A percentile compares a stretch with the other conserved stretches of the same genome.
These are phyloP conservation scores for Coleophoma cylindrospora DNA, from an alignment of 2,329 filamentous ascomycete genomes.

Conservation along the genomic window DNA sequence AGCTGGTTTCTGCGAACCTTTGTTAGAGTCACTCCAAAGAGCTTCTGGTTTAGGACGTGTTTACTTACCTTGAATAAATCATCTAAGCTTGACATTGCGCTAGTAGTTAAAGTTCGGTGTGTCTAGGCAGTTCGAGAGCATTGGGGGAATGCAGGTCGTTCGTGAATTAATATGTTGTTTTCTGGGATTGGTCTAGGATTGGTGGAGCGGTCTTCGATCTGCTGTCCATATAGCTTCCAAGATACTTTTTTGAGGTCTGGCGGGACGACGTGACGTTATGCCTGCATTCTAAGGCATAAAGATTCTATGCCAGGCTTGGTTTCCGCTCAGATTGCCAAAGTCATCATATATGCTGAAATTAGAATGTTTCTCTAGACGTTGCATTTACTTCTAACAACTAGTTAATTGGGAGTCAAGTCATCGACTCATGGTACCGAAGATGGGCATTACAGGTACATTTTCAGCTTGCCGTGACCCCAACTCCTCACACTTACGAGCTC, in stretches of 20 bases:
- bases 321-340: too few relatives aligned
- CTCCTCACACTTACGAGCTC: too few relatives aligned
- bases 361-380: too few relatives aligned
- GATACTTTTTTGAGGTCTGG: not conserved
- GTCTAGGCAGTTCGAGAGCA: not conserved
- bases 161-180: not conserved
- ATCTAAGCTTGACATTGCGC: slow-evolving; percentile 3
- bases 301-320: too few relatives aligned
- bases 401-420: too few relatives aligned
- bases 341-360: too few relatives aligned
- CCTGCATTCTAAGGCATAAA: not conserved
- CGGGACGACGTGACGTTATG: not conserved
- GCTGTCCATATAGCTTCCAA: not conserved
- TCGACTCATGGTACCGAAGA: too few relatives aligned
- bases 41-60: not conserved
- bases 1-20: slow-evolving; percentile 22
- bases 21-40: not conserved
- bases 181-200: not conserved
- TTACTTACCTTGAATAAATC: slow-evolving; percentile 5
- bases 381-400: too few relatives aligned
- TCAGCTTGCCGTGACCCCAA: too few relatives aligned
- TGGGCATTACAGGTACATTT: too few relatives aligned
- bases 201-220: not conserved
- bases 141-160: not conserved
- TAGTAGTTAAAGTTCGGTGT: too few relatives aligned